Evolutionary conservation across 768 basidiomycete species (phyloP).

Genomic region (Lactarius hengduanensis): DNA sequence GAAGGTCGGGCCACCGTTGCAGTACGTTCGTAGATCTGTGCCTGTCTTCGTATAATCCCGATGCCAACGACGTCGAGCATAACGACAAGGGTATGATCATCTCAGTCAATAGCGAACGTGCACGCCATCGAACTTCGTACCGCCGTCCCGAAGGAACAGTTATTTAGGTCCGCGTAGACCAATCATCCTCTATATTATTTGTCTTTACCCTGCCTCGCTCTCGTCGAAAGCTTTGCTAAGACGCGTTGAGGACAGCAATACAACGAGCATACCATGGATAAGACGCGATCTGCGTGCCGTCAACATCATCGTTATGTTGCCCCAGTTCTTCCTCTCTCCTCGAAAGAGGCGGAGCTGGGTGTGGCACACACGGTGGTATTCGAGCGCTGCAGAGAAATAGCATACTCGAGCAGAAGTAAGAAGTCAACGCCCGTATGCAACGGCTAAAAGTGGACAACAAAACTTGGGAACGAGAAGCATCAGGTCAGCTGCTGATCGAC

Average conservation of each 20-base stretch:
- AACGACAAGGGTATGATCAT: neutral
- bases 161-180: neutral
- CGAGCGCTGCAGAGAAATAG: no score
- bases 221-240: no score
- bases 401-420: no score
- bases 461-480: no score
- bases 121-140: neutral
- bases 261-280: neutral
- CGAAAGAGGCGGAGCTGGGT: no score
- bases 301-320: neutral
- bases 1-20: slow-evolving; percentile 12
- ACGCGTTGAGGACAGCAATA: neutral
- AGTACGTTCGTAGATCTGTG: neutral
- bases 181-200: neutral
- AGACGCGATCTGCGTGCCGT: no score
- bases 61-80: neutral
- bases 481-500: neutral
- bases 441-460: slow-evolving; percentile 28
- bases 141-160: neutral
- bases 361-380: no score
- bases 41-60: neutral
- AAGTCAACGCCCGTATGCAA: no score
- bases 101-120: neutral
- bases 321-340: no score
- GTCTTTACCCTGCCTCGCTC: no score